Base-by-base conservation (phyloP, 2,329 filamentous ascomycete species). In the Fusarium hainanense region DNA sequence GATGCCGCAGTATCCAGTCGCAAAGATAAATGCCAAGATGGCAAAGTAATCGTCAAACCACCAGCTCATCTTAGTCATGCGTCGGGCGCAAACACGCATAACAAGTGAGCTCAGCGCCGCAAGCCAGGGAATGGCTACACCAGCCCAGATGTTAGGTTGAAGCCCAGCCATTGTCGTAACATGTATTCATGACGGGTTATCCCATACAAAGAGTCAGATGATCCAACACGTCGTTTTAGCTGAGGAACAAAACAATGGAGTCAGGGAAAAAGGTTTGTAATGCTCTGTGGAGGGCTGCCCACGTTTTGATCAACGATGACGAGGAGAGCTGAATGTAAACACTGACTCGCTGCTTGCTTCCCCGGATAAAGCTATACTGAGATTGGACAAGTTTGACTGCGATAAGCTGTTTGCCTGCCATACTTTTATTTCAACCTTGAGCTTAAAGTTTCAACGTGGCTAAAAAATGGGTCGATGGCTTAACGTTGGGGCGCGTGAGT, bases 11-110 rank as follows among this genome's bases (percentile, higher is more conserved):
- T 73, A 74, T 1, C 60, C 58, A 1, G 56, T 66, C 12, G 68
- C 72, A 7, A 74, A 73, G 13, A 71, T 4, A 50, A 73, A 73
- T 2, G 73, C 71, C 4, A 62, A 18, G 4, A 74, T 37, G 13
- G 62, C 60, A 47, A 74, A 71, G 21, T 66, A 73, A 11, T 75
- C 71, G 16, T 75, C 73, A n/a, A 56, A 69, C 63, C 72, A 74
- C 71, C 69, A 72, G 1, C n/a, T 34, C 40, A 64, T 56, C 28
- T 72, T 73, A 1, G 69, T 75, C 59, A 75, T 68, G 5, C 69
- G 54, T 6, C 73, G 60, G 4, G 73, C 73, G 20, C 65, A 51
- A 6, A 73, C 43, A 1, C 70, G 63, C 41, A 75, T 54, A 7
- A 66, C 6, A 14, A 74, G 60, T 0, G 72, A 65, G 3, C 54